Evolutionary conservation across 225 moss, liverwort and hornwort genomes (phyloP).

Genomic region (Physcomitrellopsis africana): DNA sequence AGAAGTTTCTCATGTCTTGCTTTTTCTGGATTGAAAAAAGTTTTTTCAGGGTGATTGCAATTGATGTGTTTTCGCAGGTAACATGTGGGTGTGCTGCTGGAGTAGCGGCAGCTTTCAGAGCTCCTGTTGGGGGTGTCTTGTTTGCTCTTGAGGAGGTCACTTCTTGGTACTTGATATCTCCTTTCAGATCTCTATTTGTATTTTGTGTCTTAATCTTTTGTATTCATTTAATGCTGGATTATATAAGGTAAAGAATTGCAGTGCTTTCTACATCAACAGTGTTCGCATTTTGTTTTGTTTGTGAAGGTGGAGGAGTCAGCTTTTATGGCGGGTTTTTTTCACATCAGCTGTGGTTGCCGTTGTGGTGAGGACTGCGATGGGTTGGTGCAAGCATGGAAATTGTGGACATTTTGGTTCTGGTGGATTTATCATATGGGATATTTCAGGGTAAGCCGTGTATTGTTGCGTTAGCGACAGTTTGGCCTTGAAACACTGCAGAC

Average conservation of each 20-base stretch:
- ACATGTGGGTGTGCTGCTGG: slow-evolving; percentile 95
- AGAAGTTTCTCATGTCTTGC: neutral
- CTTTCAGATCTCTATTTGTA: neutral
- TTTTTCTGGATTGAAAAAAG: neutral
- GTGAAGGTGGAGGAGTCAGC: slow-evolving; percentile 91
- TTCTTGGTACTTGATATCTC: slow-evolving; percentile 59
- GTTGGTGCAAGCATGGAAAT: slow-evolving; percentile 87
- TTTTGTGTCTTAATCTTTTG: neutral
- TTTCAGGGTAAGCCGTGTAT: slow-evolving; percentile 64
- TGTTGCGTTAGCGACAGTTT: neutral
- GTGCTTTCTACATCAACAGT: slow-evolving; percentile 17
- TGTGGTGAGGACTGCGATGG: slow-evolving; percentile 90
- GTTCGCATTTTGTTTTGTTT: slow-evolving; percentile 3
- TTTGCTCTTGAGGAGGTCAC: slow-evolving; percentile 93
- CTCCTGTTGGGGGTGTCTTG: slow-evolving; percentile 86
- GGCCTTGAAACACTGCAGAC: slow-evolving; percentile 3
- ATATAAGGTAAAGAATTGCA: neutral
- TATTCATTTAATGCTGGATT: neutral
- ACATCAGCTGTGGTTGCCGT: slow-evolving; percentile 92
- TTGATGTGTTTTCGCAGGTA: slow-evolving; percentile 48
- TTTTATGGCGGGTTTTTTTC: slow-evolving; percentile 89
- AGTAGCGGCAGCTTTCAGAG: slow-evolving; percentile 86
- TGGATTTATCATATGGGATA: slow-evolving; percentile 93
- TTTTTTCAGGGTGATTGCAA: slow-evolving; percentile 12
- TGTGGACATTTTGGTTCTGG: slow-evolving; percentile 95